Evolutionary conservation across 2,329 filamentous ascomycete species (phyloP).

Genomic region (Coniochaeta sp.): DNA sequence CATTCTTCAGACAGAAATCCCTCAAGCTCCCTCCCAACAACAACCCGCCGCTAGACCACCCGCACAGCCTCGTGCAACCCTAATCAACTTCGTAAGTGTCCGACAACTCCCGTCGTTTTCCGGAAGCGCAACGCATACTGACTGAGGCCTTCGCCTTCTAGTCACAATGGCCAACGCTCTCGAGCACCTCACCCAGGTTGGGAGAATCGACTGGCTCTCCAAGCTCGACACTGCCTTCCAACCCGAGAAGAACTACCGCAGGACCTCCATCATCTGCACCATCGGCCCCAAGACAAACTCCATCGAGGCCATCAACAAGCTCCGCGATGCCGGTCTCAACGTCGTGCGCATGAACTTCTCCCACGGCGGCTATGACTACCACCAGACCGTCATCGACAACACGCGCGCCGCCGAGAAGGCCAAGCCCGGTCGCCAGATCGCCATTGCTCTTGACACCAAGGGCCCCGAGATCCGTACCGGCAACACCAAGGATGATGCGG

Average conservation of each 20-base stretch:
- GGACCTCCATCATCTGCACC: slow-evolving; percentile 97
- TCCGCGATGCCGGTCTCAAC: slow-evolving; percentile 87
- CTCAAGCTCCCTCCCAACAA: not conserved
- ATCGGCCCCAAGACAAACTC: slow-evolving; percentile 99
- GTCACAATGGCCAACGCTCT: slow-evolving; percentile 59
- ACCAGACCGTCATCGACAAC: slow-evolving; percentile 90
- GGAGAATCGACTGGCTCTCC: slow-evolving; percentile 59
- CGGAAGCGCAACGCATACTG: not conserved
- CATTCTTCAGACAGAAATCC: not conserved
- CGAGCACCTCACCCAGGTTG: slow-evolving; percentile 77
- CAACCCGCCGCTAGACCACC: not conserved
- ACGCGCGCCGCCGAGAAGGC: slow-evolving; percentile 76
- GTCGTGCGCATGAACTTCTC: slow-evolving; percentile 99
- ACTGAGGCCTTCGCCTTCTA: not conserved
- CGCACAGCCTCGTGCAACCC: not conserved
- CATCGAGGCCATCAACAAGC: slow-evolving; percentile 90
- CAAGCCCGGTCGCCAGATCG: slow-evolving; percentile 77
- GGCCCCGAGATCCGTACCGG: slow-evolving; percentile 56
- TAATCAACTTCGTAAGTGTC: not conserved
- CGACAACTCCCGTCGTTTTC: not conserved
- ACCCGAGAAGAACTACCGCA: slow-evolving; percentile 84
- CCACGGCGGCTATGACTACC: slow-evolving; percentile 91
- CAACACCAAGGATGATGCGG: slow-evolving; percentile 67
- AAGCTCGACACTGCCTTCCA: slow-evolving; percentile 81
- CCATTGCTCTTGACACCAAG: slow-evolving; percentile 82